Percentiles rank a stretch among this genome's conserved stretches.
These are phyloP conservation scores for Citropsis articulata DNA, from an alignment of 345 rosid species.

Conservation along the genomic window DNA sequence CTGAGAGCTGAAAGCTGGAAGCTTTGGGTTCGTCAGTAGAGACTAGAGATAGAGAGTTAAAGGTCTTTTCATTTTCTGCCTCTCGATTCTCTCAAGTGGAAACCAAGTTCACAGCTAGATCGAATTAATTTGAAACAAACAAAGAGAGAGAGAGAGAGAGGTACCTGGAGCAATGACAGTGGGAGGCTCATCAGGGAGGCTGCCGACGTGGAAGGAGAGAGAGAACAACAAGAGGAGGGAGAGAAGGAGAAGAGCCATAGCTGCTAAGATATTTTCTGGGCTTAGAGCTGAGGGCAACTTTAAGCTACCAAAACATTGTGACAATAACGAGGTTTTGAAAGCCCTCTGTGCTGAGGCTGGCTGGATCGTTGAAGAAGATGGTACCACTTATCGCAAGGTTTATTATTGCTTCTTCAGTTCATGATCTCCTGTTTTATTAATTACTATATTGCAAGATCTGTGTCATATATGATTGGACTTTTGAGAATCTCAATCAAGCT, in stretches of 20 bases:
- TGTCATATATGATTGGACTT: neutral
- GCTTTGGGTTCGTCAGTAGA: neutral
- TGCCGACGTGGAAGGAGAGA: conserved; percentile 94
- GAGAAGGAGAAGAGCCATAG: conserved; percentile 86
- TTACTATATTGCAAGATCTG: neutral
- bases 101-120: neutral
- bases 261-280: conserved; percentile 88
- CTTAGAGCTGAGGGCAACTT: conserved; percentile 85
- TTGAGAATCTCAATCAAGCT: neutral
- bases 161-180: conserved; percentile 39
- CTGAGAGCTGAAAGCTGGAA: neutral
- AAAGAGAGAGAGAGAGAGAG: neutral
- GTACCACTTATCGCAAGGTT: conserved; percentile 93
- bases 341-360: conserved; percentile 93
- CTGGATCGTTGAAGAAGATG: conserved; percentile 92
- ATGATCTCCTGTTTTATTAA: neutral
- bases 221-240: conserved; percentile 95
- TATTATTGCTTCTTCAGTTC: neutral
- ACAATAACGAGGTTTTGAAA: conserved; percentile 92
- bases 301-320: conserved; percentile 94
- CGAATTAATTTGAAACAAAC: too few relatives aligned
- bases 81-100: neutral
- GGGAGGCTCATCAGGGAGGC: conserved; percentile 55
- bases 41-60: neutral
- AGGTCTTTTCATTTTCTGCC: neutral